Evolutionary conservation across 805 yeast genomes (phyloP), one percentile per base, ranked within the genome.

Genomic region (Danielozyma ontarioensis): DNA sequence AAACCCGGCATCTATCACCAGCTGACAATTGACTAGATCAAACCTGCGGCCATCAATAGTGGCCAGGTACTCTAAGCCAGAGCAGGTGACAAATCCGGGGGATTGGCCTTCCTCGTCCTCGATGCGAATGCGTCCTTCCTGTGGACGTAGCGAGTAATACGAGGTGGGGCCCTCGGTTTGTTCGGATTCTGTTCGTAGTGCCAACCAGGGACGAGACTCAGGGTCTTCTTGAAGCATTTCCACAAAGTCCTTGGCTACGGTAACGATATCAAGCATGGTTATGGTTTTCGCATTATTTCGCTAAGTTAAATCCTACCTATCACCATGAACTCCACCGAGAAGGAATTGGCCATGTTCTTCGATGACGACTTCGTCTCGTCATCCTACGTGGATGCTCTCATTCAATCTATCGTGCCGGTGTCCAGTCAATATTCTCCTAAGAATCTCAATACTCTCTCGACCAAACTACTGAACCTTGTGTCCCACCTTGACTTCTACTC

Each of bases 361-460:
- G 85, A 81, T 41, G 74, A 70, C 14, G 75, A 72, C 17, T 82
- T 81, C 48, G 75, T 72, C 13, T 83, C 87, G 1, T 72, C 75
- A 34, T 75, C 74, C 26, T 83, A 73, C 45, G 68, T 83, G 13
- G 85, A 83, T 50, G 78, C 83, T 2, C 56, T 82, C 12, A 68
- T 77, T 39, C 62, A 72, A 29, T 55, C 69, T 13, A 60, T 70
- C 3, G 40, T 65, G 8, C 40, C 31, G 8, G n/a, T n/a, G n/a
- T 26, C 42, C n/a, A 25, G 59, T 13, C 31, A 46, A 3, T 61
- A 64, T 37, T 55, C 68, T 41, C 47, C 62, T 11, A 34, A 53
- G 16, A 50, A 61, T 17, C 45, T 72, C 18, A 56, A 62, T 24
- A 54, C 63, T 17, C 53, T 78, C 13, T 75, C 74, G 39, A 60